Conservation (phyloP, 2,329 filamentous ascomycete species). For the Beauveria brongniartii region DNA sequence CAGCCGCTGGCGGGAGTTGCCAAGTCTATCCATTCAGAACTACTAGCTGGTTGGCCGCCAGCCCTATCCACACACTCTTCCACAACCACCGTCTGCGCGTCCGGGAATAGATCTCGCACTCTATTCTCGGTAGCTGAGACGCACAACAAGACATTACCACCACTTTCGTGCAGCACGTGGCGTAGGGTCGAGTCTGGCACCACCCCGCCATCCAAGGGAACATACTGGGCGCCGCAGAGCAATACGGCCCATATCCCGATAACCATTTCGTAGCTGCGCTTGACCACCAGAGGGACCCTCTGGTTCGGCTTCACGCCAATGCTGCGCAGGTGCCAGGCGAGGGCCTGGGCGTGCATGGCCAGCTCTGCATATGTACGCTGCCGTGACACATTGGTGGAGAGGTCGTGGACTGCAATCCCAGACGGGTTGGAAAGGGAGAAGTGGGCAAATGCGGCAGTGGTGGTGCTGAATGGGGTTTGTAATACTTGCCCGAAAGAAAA, state of each 20-base stretch:
- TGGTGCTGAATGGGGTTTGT: conserved; percentile 27
- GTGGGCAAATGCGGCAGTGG: conserved; percentile 31
- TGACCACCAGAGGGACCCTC: conserved; percentile 46
- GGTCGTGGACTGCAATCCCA: conserved; percentile 30
- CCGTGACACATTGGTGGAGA: conserved; percentile 20
- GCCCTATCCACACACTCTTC: conserved; percentile 17
- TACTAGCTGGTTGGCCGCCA: neutral
- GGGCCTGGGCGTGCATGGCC: conserved; percentile 31
- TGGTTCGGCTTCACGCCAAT: conserved; percentile 35
- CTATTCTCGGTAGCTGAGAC: conserved; percentile 30
- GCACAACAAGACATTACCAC: conserved; percentile 38
- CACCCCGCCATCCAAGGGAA: conserved; percentile 49
- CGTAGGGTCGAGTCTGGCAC: conserved; percentile 39
- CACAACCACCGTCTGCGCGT: conserved; percentile 20
- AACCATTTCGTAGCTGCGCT: conserved; percentile 48
- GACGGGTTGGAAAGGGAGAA: conserved; percentile 29
- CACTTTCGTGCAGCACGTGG: conserved; percentile 41
- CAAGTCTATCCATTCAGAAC: conserved; percentile 19
- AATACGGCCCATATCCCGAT: conserved; percentile 48
- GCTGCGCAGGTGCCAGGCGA: conserved; percentile 31
- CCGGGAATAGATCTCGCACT: conserved; percentile 20
- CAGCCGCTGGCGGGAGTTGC: conserved; percentile 30
- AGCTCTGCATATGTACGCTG: conserved; percentile 39
- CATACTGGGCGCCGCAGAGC: conserved; percentile 50
- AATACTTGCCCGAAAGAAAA: conserved; percentile 18